Evolutionary conservation across 1,284 basidiomycete species (phyloP), one percentile per base, ranked within the genome.

Genomic region (Cutaneotrichosporon sp.): DNA sequence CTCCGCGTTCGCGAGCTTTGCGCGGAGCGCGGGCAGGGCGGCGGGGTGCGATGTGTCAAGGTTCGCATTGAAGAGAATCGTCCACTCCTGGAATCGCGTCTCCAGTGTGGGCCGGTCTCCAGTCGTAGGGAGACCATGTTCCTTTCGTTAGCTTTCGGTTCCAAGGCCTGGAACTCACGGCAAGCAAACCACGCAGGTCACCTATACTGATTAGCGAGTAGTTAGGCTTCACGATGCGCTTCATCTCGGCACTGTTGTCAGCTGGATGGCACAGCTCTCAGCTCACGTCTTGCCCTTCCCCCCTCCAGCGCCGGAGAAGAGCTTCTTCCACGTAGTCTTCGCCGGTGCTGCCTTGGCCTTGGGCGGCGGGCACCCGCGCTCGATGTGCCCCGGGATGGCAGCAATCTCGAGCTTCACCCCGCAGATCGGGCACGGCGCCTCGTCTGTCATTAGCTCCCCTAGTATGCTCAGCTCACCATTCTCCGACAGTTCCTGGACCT

Each of bases 61-160:
- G 65, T 79, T 80, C 5, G 79, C 67, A 59, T 80, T 80, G 69
- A 65, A 78, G 25, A 79, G 66, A 18, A 78, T 68, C 13, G 76
- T 79, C 77, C 77, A 80, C 57, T 79, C 71, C 61, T 77, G 75
- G 8, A 78, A 62, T 7, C 79, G 70, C 4, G 64, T 42, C 27
- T 70, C 65, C 18, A 80, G 70, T 0, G 66, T 43, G 1, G 58
- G 33, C 42, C 75, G 74, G 58, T 80, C 79, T 27, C 79, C 79
- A 1, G 62, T 57, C 0, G 75, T 76, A 3, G 73, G 63, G 2
- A 79, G 65, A 1, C 70, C 70, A 60, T 79, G 69, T 47, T 73
- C 69, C 71, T 78, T 60, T 16, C 9, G 49, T 58, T 50, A 65
- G 58, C 51, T 24, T 1, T 5, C 3, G 1, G 13, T 29, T 4